A percentile compares a stretch with the other conserved stretches of the same genome.
Evolutionary conservation across 148 eudicot genomes (phyloP).

Genomic region (Cornus controversa): DNA sequence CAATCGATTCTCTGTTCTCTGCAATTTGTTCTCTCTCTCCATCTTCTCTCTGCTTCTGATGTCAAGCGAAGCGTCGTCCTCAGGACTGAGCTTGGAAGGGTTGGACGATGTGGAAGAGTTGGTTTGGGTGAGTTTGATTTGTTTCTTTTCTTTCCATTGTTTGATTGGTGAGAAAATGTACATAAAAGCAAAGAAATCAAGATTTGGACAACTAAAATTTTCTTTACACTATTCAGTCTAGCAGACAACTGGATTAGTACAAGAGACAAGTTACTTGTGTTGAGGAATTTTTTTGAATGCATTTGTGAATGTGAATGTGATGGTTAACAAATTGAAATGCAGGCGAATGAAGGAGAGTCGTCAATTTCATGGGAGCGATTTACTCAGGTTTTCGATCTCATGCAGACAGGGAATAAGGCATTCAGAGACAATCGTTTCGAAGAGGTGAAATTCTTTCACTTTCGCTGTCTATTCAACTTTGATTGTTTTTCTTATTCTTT

Average conservation of each 20-base stretch:
- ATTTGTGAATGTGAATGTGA: background rate
- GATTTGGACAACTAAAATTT: background rate
- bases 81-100: constrained; percentile 42
- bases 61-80: constrained; percentile 29
- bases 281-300: background rate
- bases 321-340: constrained; percentile 11
- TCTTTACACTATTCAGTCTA: background rate
- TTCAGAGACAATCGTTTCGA: background rate
- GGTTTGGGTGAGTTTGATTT: constrained; percentile 46
- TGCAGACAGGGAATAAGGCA: background rate
- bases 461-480: background rate
- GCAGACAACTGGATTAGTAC: background rate
- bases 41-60: constrained; percentile 20
- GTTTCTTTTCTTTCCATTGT: background rate
- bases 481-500: background rate
- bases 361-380: background rate
- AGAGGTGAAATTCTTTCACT: background rate
- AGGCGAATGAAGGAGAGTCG: constrained; percentile 50
- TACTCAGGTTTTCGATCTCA: background rate
- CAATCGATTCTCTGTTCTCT: background rate
- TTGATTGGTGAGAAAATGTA: constrained; percentile 1
- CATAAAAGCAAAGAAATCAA: background rate
- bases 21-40: background rate
- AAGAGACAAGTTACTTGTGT: no score
- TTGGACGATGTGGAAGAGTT: constrained; percentile 79